These are phyloP conservation scores for Trichocladium uniseriatum DNA, from an alignment of 495 filamentous ascomycete genomes.

Conservation along the genomic window DNA sequence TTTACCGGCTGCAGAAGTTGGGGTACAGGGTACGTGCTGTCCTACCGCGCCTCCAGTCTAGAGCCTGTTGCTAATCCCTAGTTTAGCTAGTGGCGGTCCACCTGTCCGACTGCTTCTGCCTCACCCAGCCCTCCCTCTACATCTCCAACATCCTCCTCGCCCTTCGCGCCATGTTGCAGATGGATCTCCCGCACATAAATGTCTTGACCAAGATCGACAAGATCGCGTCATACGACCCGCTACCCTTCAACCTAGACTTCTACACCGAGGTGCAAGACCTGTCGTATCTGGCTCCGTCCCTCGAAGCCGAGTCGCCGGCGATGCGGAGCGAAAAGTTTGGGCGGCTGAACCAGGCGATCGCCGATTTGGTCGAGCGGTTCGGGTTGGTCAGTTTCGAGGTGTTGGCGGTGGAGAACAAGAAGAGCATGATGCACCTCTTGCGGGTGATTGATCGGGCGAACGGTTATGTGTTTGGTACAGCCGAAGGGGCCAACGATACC, in stretches of 20 bases:
- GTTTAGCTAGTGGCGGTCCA: constrained; percentile 78
- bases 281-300: constrained; percentile 66
- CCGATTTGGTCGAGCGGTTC: constrained; percentile 80
- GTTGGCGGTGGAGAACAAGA: constrained; percentile 89
- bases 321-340: constrained; percentile 63
- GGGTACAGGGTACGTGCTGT: constrained; percentile 67
- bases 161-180: constrained; percentile 92
- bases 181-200: constrained; percentile 91
- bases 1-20: constrained; percentile 80
- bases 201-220: constrained; percentile 97
- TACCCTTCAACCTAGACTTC: constrained; percentile 90
- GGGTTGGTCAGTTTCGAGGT: constrained; percentile 86
- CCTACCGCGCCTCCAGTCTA: background rate
- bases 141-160: constrained; percentile 88
- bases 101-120: constrained; percentile 82
- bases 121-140: constrained; percentile 86
- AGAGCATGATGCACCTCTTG: constrained; percentile 86
- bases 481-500: constrained; percentile 85
- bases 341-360: constrained; percentile 74
- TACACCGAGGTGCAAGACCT: constrained; percentile 98
- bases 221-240: constrained; percentile 59
- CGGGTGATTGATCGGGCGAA: constrained; percentile 80
- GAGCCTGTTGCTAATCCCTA: background rate
- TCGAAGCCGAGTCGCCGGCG: constrained; percentile 50
- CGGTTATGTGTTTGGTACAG: constrained; percentile 85